Evolutionary conservation across 306 rosid species (phyloP), one percentile per base, ranked within the genome.

Genomic region (Heteromeles arbutifolia): DNA sequence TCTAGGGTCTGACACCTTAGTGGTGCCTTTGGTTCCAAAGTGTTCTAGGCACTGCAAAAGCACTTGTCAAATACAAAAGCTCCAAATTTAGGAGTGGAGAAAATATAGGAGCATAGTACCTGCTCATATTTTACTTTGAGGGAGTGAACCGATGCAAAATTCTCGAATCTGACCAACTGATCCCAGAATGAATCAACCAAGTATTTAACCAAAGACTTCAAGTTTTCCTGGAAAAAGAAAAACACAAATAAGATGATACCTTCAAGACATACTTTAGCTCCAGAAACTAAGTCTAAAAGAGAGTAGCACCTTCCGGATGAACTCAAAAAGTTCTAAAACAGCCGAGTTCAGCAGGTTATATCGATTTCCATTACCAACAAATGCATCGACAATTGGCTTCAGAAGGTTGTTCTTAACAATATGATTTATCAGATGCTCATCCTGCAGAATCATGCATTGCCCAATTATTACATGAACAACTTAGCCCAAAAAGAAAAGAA

Each of bases 331-430:
- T 48, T 94, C 98, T 73, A 94, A 84, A 81, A 91, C 89, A 61
- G 97, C 91, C 24, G 98, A 94, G 79, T 94, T 84, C 73, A 94
- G 97, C 82, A 94, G 89, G 86, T 94, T 94, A 83, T 94, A 94
- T 61, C 98, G 98, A 84, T 85, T 86, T 61, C 98, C 98, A 84
- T 94, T 94, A 73, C 87, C 75, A 85, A 90, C 86, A 77, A 94
- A 94, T 69, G 85, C 93, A 71, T 87, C 93, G 28, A 91, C 78
- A 84, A 94, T 82, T 81, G 97, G 96, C 85, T 87, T 90, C 75
- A 94, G 93, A 81, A 91, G 90, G 71, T 94, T 88, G 74, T 90
- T 88, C 86, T 82, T 88, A 53, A 87, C 85, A 76, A 94, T 85
- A 86, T 94, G 88, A 77, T 61, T 88, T 39, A 86, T 61, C 86